phyloP scores from a whole-genome alignment of 768 basidiomycete species.

The Glaciozyma martinii region DNA sequence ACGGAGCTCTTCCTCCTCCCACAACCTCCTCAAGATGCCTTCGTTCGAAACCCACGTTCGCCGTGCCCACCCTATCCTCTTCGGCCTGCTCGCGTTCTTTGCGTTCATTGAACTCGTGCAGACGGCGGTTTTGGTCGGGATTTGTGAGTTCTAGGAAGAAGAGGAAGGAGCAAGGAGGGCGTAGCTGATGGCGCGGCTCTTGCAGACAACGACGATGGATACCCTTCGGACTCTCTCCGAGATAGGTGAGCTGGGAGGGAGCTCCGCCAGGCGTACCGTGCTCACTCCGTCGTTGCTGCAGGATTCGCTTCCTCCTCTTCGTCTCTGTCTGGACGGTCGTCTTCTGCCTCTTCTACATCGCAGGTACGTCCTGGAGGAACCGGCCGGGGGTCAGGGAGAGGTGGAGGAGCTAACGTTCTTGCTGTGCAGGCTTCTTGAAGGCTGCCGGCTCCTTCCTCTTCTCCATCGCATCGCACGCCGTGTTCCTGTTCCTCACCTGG shows the following conservation, averaged over 20 bases:
- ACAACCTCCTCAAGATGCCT: no score
- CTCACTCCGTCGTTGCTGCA: background rate
- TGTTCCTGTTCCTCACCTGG: constrained; percentile 33
- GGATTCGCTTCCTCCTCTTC: constrained; percentile 30
- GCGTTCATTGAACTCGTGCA: constrained; percentile 18
- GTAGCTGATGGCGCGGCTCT: background rate
- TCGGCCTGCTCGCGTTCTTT: constrained; percentile 26
- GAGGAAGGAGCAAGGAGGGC: no score
- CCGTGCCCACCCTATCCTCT: constrained; percentile 22
- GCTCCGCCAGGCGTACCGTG: background rate
- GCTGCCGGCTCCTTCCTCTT: constrained; percentile 32
- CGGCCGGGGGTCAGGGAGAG: background rate
- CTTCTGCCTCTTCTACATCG: constrained; percentile 27
- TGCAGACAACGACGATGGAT: constrained; percentile 12
- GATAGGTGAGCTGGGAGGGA: constrained; percentile 8
- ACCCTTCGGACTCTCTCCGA: constrained; percentile 14
- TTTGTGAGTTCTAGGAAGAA: constrained; percentile 12
- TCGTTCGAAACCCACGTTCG: no score
- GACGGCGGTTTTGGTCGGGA: constrained; percentile 16
- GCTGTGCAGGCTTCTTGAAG: constrained; percentile 22
- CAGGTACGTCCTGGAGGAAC: constrained; percentile 10
- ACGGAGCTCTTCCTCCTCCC: no score
- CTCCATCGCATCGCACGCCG: constrained; percentile 31
- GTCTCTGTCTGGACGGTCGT: constrained; percentile 29
- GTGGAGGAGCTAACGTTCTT: background rate